Conservation (phyloP, 257 asterid genomes). For the Scutellaria galericulata region DNA sequence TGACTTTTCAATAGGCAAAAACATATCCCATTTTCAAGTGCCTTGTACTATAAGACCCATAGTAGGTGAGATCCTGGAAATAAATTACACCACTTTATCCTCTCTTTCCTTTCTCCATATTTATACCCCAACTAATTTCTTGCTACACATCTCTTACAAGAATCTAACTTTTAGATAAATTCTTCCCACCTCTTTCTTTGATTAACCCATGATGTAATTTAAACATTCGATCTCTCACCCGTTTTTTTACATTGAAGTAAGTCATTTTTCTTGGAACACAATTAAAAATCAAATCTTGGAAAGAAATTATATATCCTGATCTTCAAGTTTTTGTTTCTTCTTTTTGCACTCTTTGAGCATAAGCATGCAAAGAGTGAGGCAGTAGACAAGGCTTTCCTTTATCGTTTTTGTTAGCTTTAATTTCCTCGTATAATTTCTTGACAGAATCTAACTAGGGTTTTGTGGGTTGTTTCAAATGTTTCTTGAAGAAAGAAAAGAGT, state of each 20-base stretch:
- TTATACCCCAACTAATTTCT: constrained; percentile 41
- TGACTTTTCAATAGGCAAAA: constrained; percentile 32
- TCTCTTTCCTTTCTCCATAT: constrained; percentile 35
- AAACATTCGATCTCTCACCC: neutral
- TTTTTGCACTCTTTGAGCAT: constrained; percentile 20
- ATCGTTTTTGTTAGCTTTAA: neutral
- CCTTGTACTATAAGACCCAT: constrained; percentile 69
- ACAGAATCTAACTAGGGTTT: constrained; percentile 42
- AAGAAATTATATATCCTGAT: constrained; percentile 18
- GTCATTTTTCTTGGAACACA: constrained; percentile 39
- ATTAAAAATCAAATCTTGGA: constrained; percentile 23
- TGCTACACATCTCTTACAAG: constrained; percentile 37
- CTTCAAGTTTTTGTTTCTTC: neutral
- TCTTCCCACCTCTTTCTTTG: constrained; percentile 20
- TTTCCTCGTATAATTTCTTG: neutral
- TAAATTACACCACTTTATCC: constrained; percentile 28
- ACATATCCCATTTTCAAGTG: constrained; percentile 35
- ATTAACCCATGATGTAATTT: constrained; percentile 23
- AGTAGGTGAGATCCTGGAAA: constrained; percentile 66
- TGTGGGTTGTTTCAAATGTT: constrained; percentile 17
- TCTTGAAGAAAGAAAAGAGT: constrained; percentile 37
- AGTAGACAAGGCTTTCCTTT: constrained; percentile 1
- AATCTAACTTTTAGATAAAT: constrained; percentile 25
- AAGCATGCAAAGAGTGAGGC: constrained; percentile 15
- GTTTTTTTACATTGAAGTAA: constrained; percentile 40